Base-by-base conservation (phyloP, 805 yeast species). In the Nakazawaea ishiwadae region DNA sequence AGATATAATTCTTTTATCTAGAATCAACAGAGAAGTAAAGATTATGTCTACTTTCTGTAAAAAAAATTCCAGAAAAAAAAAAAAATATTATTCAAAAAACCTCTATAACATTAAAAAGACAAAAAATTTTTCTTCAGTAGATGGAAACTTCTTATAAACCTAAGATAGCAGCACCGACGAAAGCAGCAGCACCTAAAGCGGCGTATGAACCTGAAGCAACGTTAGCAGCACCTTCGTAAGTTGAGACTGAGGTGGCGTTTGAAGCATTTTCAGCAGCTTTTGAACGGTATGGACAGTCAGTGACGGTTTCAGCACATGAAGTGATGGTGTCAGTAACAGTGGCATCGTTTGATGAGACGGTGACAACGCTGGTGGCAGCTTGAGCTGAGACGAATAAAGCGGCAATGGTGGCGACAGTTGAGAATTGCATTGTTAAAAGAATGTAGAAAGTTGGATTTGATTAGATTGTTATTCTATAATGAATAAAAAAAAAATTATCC, bases 321-420 rank as follows among this genome's bases (percentile, higher is more conserved):
- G 71, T 65, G 68, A 70, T 58, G 59, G 78, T 69, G 46, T 60
- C 73, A 54, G 68, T 58, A 50, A 68, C 62, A 49, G 69, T 61
- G 47, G 61, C 48, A 35, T 51, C 48, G 14, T 54, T 62, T 46
- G 63, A 59, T 35, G 59, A 53, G 51, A 65, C 58, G 45, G 54
- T 54, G 45, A 60, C 56, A 35, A 63, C 58, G 48, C 68, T 66
- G 51, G 64, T 54, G 43, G 58, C 55, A 34, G 53, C 65, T 37
- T 33, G 35, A 49, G 61, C 65, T 42, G 60, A 52, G 52, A 68
- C 66, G 40, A 63, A 59, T 41, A 65, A 63, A 43, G 63, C 56
- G 49, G 73, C 70, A 46, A 65, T 48, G 48, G 62, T 50, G 44
- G 65, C 57, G 55, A 63, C 62, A 52, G 61, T 59, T 52, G 73